Base-by-base conservation (phyloP, 305 asterid genomes). In the Fraxinus nigra region DNA sequence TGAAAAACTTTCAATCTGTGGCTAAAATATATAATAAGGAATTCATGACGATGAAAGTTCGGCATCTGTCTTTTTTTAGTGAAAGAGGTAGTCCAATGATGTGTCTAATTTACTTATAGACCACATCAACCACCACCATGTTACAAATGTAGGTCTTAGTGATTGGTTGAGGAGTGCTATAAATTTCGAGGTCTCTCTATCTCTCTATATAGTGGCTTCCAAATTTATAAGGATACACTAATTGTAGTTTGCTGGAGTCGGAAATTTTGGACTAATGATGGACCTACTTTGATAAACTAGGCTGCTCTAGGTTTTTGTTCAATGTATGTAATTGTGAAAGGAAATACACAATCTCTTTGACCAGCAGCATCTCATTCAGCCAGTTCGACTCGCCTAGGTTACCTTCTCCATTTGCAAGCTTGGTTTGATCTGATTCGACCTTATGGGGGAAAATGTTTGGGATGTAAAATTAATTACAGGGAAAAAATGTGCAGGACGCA, bases 251-350 rank as follows among this genome's bases (percentile, higher is more conserved):
- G 59, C 38, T 10, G 26, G 67, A 84, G 87, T 82, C 90, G 95
- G 87, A 91, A 85, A 80, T 89, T 92, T 81, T 92, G 92, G 92
- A 79, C 82, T 56, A 80, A 77, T 8, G 97, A 91, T 81, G 88
- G 92, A 79, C 89, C 97, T 73, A 87, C 97, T 20, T 35, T 85
- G 65, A 83, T 94, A 78, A 91, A 89, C 89, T 92, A 91, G 85
- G 85, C 87, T 35, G 98, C 97, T 18, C 98, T 95, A 0, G 95
- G 89, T 32, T 92, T 85, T 74, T 93, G 97, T 77, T 86, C 97
- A 0, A 92, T 93, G 22, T 90, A 92, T 63, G 92, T 92, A 26
- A 88, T 93, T 65, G 65, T 90, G 2, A 91, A 87, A 67, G 94
- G 91, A 78, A 92, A 89, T 83, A 78, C 86, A 77, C 91, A 86